Conservation (phyloP, 495 filamentous ascomycete genomes). For the Aspergillus leporis region DNA sequence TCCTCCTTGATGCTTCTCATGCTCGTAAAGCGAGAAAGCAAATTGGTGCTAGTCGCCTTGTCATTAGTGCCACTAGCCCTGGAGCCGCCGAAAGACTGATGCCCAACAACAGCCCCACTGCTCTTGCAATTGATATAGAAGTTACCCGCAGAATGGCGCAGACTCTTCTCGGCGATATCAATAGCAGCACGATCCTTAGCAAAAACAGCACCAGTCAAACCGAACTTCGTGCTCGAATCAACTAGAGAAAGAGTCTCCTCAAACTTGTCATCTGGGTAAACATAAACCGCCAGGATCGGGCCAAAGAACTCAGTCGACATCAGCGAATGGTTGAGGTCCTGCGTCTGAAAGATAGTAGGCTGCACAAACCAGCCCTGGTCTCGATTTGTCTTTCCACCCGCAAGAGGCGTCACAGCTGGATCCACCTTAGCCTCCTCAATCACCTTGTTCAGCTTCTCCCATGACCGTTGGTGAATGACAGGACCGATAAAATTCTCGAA, state of each 20-base stretch:
- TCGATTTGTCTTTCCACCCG: slow-evolving; percentile 69
- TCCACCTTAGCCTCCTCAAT: slow-evolving; percentile 72
- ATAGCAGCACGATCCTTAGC: slow-evolving; percentile 67
- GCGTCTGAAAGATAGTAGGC: slow-evolving; percentile 69
- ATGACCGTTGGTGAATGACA: slow-evolving; percentile 73
- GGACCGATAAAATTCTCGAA: slow-evolving; percentile 71
- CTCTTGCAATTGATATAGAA: slow-evolving; percentile 89
- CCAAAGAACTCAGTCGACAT: slow-evolving; percentile 77
- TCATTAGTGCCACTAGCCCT: slow-evolving; percentile 79
- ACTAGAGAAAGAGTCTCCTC: slow-evolving; percentile 50
- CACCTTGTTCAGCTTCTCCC: slow-evolving; percentile 65
- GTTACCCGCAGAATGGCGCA: slow-evolving; percentile 79
- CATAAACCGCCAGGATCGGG: slow-evolving; percentile 66
- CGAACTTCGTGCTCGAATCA: slow-evolving; percentile 58
- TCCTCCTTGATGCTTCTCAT: slow-evolving; percentile 82
- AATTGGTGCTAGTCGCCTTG: slow-evolving; percentile 70
- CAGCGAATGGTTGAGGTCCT: slow-evolving; percentile 61
- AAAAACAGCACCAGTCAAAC: slow-evolving; percentile 77
- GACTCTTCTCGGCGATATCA: slow-evolving; percentile 67
- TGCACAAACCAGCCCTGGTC: slow-evolving; percentile 68
- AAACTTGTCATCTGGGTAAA: slow-evolving; percentile 68
- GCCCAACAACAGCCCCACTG: slow-evolving; percentile 78
- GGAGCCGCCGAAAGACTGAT: slow-evolving; percentile 79
- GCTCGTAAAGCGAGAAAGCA: slow-evolving; percentile 70
- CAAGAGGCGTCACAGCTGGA: slow-evolving; percentile 60